Evolutionary conservation across 306 rosid species (phyloP), one percentile per base, ranked within the genome.

Genomic region (Amphicarpaea edgeworthii): DNA sequence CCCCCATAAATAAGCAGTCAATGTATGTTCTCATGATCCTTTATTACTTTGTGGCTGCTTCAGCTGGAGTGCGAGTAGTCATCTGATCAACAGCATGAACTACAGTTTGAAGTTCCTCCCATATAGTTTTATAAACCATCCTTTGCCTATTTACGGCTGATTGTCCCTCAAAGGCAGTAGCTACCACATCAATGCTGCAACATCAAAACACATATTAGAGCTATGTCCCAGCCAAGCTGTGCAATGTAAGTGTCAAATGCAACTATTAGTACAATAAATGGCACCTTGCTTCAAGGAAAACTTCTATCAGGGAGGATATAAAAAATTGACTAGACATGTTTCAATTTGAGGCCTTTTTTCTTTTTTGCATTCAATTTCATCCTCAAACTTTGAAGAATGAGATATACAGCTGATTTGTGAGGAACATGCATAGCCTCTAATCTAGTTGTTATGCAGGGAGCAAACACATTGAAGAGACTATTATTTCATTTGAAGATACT

Each of bases 51-150:
- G 72, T 17, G 1, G 89, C 83, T 37, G 89, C 95, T 88, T 94
- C 98, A 12, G 78, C 63, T 23, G 98, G 98, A 64, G 97, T 92
- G 74, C 75, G 79, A 45, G 98, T 95, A 30, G 93, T 87, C 98
- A 95, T 95, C 78, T 88, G 93, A 83, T 95, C 98, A 79, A 95
- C 98, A 6, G 98, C 98, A 70, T 95, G 98, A 55, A 95, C 98
- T 12, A 84, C 83, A 81, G 41, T 90, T 78, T 94, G 97, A 72
- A 94, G 98, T 87, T 94, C 98, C 86, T 94, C 98, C 98, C 96
- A 94, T 72, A 94, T 94, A 74, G 95, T 96, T 77, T 90, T 94
- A 81, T 91, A 94, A 55, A 94, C 97, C 98, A 95, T 90, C 81
- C 98, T 89, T 82, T 95, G 98, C 88, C 98, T 86, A 71, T 87